Base-by-base conservation (phyloP, 2,329 filamentous ascomycete species). In the Malbranchea zuffiana region DNA sequence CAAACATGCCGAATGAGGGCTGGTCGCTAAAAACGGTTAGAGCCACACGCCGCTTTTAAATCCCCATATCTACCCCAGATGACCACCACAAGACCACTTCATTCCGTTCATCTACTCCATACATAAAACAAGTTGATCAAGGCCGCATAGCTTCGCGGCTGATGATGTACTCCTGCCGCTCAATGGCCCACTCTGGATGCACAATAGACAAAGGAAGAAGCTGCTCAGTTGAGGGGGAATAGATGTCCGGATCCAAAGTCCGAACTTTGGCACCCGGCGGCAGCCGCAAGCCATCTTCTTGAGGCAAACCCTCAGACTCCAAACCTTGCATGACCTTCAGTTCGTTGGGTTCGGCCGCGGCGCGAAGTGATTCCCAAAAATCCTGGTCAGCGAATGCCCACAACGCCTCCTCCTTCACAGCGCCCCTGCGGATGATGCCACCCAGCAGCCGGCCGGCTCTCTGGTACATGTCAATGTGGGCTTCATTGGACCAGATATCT, bases 391-490 rank as follows among this genome's bases (percentile, higher is more conserved):
- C 27, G 7, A 35, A 3, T 11, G 10, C 15, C 33, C 33, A 35
- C 25, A 35, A 12, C 24, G 19, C 15, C 16, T 35, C 25, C 6
- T 35, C 23, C 11, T 35, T 19, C 3, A 35, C 12, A 15, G 10
- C 15, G 20, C 33, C 33, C 18, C 11, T 20, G 7, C 18, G 24
- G 15, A 35, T 15, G 24, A 35, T 15, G 17, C 29, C 33, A 5
- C 23, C 33, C 11, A 35, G 27, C 24, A 35, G 12, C 6, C 11
- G 24, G 7, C 33, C 33, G n/a, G 33, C 21, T 13, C 33, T 11
- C 25, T 35, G 33, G 19, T 35, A 28, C 17, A 35, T 28, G 24
- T 35, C 33, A n/a, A 35, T 29, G n/a, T 35, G 24, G 24, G 33
- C 33, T 20, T 11, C 24, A 20, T 35, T 35, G 19, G 33, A 28